Base-by-base conservation (phyloP, 345 rosid species). In the Lepidium sativum region DNA sequence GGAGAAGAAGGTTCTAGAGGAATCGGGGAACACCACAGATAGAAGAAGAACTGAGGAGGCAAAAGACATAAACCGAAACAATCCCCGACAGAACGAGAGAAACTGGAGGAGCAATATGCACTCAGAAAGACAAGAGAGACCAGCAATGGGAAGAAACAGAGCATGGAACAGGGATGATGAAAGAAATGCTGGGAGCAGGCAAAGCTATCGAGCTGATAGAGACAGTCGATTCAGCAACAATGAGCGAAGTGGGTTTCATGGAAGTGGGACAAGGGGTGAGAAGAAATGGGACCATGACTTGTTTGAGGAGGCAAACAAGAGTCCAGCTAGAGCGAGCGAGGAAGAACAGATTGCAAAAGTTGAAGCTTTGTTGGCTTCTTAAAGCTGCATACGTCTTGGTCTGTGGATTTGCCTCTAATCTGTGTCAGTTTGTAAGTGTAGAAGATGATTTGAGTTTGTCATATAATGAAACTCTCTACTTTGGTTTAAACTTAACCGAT, bases 261-360 rank as follows among this genome's bases (percentile, higher is more conserved):
- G 81, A 38, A 74, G 79, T 56, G 77, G 75, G 60, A 67, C 72
- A 15, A 77, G 42, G 23, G 82, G 63, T 31, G 97, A 86, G 74
- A 95, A 86, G 78, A 95, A 86, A 71, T 95, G 99, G 99, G 89
- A 78, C 79, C 97, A 95, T 55, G 99, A 95, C 75, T 59, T 95
- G 83, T 95, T 77, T 25, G 86, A 84, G 4, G 95, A 95, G 68
- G 84, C 91, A 3, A 84, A 80, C 65, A 81, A 73, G 78, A 91
- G 91, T 67, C 95, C 96, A 0, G 65, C 82, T 50, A 69, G 51
- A 14, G 82, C 83, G 80, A 87, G 79, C 41, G 97, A 91, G 63
- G 99, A 91, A 69, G 99, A 95, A 54, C 88, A 84, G 58, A 79
- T 91, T 59, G 99, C 99, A 9, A 88, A 84, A 71, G 81, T 95